A percentile compares a stretch with the other conserved stretches of the same genome.
These are phyloP conservation scores for Apiospora sp. DNA, from an alignment of 2,329 filamentous ascomycete genomes.

Conservation along the genomic window DNA sequence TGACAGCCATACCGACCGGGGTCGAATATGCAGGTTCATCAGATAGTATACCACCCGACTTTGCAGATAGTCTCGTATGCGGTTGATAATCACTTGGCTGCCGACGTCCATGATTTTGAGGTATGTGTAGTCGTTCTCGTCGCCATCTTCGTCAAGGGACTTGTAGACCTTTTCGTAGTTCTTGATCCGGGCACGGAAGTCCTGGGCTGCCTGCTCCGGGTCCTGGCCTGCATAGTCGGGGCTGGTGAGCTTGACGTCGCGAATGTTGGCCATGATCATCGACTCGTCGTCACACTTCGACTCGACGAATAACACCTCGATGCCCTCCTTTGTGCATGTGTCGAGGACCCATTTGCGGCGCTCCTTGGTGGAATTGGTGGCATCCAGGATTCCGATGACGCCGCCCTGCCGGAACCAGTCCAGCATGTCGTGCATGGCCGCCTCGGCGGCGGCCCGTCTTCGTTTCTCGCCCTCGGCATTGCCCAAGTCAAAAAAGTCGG, in stretches of 20 bases:
- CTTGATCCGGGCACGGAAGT: constrained; percentile 92
- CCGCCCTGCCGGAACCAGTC: constrained; percentile 86
- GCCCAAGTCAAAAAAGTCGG: constrained; percentile 92
- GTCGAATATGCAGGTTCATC: constrained; percentile 98
- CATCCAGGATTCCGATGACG: constrained; percentile 91
- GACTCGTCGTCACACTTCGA: constrained; percentile 96
- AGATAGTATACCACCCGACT: constrained; percentile 97
- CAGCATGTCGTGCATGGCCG: constrained; percentile 92
- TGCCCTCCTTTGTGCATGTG: constrained; percentile 74
- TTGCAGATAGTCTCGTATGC: constrained; percentile 95
- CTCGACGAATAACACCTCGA: constrained; percentile 95
- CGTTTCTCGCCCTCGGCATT: constrained; percentile 92
- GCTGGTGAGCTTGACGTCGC: constrained; percentile 95
- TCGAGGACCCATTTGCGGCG: constrained; percentile 92
- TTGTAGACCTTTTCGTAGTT: constrained; percentile 98
- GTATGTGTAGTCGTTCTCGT: constrained; percentile 89
- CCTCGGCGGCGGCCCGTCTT: constrained; percentile 87
- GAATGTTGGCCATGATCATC: constrained; percentile 97
- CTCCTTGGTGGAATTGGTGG: constrained; percentile 93
- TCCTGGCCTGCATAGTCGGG: constrained; percentile 96
- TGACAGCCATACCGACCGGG: constrained; percentile 95
- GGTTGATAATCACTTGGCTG: constrained; percentile 96
- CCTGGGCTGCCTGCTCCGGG: constrained; percentile 86
- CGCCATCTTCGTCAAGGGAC: constrained; percentile 81
- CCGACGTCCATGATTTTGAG: constrained; percentile 98